Base-by-base conservation (phyloP, 2,329 filamentous ascomycete species). In the Scedosporium minutisporum region DNA sequence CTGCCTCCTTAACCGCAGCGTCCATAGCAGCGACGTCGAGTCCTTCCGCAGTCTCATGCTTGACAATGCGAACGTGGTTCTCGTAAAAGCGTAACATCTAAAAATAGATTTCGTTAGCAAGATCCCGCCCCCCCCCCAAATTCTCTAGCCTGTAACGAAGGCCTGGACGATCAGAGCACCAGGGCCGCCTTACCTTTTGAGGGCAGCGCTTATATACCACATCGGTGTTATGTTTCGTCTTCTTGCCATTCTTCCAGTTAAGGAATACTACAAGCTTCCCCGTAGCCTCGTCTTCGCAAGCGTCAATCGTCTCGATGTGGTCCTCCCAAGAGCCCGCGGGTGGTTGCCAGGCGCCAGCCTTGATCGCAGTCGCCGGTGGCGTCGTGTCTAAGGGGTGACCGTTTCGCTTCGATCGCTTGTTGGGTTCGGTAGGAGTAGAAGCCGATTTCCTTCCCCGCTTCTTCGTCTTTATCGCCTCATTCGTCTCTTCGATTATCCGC, bases 301-400 rank as follows among this genome's bases (percentile, higher is more conserved):
- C 89, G 66, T 92, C 89, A 38, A 95, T 86, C 1, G 78, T 78
- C 21, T 82, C 79, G 25, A 93, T 84, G 2, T 89, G 80, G 10
- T 91, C 84, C 67, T 95, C 90, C 90, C 90, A 95, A 38, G 82
- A 87, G 6, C 90, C 90, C 2, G 82, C 78, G 0, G 90, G 90
- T 2, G 88, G 87, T 63, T 81, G 82, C 83, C 88, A 91, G 14
- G 42, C 48, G 10, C 42, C 29, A 14, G 63, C 60, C 62, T 74
- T 74, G 62, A 75, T 76, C 2, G 71, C 71, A 29, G 76, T 77
- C 1, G 74, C 74, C 0, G 84, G 81, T 0, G 83, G 78, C 7
- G 80, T 79, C 14, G 76, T 70, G 2, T 79, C 77, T 2, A 69
- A 71, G 0, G 82, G 82, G 66, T 87, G 79, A 59, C 77, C 72